Base-by-base conservation (phyloP, 2,329 filamentous ascomycete genomes). In the Colletotrichum navitas region DNA sequence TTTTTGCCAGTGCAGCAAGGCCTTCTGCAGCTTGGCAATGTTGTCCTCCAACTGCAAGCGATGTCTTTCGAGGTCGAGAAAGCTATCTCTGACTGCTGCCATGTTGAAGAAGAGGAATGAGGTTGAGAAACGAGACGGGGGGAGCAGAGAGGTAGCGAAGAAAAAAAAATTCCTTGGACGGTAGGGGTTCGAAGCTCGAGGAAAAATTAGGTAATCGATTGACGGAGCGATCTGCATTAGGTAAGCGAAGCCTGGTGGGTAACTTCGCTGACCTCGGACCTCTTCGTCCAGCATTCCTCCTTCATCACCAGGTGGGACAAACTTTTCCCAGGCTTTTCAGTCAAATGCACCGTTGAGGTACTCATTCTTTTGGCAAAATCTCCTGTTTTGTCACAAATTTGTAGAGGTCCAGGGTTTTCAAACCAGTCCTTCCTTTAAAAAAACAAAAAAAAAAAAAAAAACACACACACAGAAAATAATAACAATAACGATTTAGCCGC, bases 1-100 rank as follows among this genome's bases (percentile, higher is more conserved):
- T 66, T 91, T 91, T 74, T 93, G 92, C 95, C 95, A 99, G 83
- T 97, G 92, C 73, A 91, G 90, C 64, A 98, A 86, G 8, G 93
- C 91, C 77, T 92, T 90, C 66, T 89, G 89, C 26, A 98, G 88
- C 79, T 94, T 90, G 61, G 86, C 83, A 58, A 97, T 88, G 74
- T 92, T 94, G 47, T 90, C 88, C 80, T 97, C 93, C 10, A 98
- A 90, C 72, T 91, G 87, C 75, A 88, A 84, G 21, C 93, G 89
- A 78, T 95, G 93, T 73, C 88, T 88, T 80, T 97, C 94, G 52
- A 97, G 87, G 77, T 91, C 88, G 55, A 89, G 83, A 62, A 94
- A 86, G 65, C 86, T 86, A 75, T 89, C 85, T 74, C 81, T 83
- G 62, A 76, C 75, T 54, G 78, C 71, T 36, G 81, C 76, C 85